Evolutionary conservation across 2,329 filamentous ascomycete species (phyloP).

Genomic region (Xylariomycetidae sp.): DNA sequence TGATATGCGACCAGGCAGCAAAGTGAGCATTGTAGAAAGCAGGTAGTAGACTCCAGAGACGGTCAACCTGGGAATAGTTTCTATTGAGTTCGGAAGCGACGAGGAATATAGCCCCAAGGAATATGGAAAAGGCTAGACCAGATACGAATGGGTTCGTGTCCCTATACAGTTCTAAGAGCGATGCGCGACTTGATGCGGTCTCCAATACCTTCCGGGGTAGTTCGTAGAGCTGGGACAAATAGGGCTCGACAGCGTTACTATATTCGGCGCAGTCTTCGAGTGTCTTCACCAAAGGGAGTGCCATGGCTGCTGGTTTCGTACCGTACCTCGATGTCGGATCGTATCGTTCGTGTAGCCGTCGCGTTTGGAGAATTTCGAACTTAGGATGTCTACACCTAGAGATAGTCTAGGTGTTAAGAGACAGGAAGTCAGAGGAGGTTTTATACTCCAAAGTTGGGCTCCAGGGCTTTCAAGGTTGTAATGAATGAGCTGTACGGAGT

Average conservation of each 20-base stretch:
- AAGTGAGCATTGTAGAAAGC: conserved; percentile 84
- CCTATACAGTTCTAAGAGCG: conserved; percentile 68
- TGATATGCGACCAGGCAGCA: conserved; percentile 73
- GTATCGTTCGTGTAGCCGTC: too few species aligned
- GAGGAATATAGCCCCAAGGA: conserved; percentile 68
- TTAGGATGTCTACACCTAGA: too few species aligned
- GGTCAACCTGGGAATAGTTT: conserved; percentile 97
- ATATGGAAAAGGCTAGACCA: conserved; percentile 66
- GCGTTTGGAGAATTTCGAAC: too few species aligned
- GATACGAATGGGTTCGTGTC: conserved; percentile 82
- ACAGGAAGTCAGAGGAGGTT: too few species aligned
- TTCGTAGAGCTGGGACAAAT: conserved; percentile 62
- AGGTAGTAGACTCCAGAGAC: conserved; percentile 86
- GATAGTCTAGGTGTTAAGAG: too few species aligned
- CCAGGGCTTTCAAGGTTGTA: too few species aligned
- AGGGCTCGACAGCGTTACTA: conserved; percentile 69
- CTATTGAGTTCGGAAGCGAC: conserved; percentile 77
- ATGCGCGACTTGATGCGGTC: conserved; percentile 54
- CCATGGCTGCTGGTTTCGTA: too few species aligned
- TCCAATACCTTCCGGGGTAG: conserved; percentile 63
- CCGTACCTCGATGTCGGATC: too few species aligned
- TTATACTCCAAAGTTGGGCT: too few species aligned
- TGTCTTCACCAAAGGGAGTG: conserved; percentile 65
- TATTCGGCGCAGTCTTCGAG: conserved; percentile 75
- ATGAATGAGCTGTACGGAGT: too few species aligned